Conservation (phyloP, 106 monocot species). For the Iris macrosiphon region DNA sequence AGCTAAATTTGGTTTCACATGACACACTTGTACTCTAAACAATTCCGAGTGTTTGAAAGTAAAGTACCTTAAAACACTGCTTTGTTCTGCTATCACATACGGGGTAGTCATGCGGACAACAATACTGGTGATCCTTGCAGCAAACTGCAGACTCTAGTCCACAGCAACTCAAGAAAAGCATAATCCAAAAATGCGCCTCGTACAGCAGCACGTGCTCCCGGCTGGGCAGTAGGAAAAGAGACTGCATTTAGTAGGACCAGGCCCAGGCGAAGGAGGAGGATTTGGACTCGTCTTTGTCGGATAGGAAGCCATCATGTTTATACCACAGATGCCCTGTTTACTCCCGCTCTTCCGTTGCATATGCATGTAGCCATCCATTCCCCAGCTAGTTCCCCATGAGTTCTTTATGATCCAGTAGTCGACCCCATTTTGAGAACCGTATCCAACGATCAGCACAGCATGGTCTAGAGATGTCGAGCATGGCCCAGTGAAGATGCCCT, state of each 20-base stretch:
- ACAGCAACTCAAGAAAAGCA: constrained; percentile 93
- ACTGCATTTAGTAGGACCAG: constrained; percentile 80
- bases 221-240: constrained; percentile 56
- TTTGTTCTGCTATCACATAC: constrained; percentile 46
- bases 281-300: constrained; percentile 84
- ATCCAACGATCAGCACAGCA: constrained; percentile 94
- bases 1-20: not conserved
- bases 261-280: constrained; percentile 75
- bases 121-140: constrained; percentile 68
- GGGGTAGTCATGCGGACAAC: constrained; percentile 85
- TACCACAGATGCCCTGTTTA: constrained; percentile 74
- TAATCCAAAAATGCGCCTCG: constrained; percentile 49
- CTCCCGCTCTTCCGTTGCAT: constrained; percentile 68
- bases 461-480: constrained; percentile 92
- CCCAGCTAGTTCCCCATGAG: constrained; percentile 96
- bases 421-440: constrained; percentile 73
- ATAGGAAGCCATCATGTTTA: constrained; percentile 85
- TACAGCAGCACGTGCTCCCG: constrained; percentile 87
- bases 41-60: not conserved
- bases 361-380: constrained; percentile 83
- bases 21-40: not conserved
- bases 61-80: constrained; percentile 69
- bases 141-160: constrained; percentile 82
- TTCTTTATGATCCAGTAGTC: constrained; percentile 99
- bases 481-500: constrained; percentile 95